Evolutionary conservation across 2,329 filamentous ascomycete genomes (phyloP).

Genomic region (Cladosporium cucumerinum): DNA sequence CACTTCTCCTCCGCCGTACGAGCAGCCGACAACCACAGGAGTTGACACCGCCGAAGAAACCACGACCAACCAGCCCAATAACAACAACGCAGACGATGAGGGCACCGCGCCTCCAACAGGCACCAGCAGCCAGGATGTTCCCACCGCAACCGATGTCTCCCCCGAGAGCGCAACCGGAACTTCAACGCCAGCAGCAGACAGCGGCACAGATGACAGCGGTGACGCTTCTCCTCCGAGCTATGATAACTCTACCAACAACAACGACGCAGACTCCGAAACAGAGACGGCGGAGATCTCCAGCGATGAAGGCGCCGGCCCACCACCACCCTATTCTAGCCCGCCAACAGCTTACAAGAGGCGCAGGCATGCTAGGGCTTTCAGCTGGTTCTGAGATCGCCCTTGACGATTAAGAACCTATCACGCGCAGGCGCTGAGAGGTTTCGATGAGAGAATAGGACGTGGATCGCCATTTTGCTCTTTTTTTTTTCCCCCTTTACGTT

Average conservation of each 20-base stretch:
- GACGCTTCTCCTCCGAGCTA: neutral
- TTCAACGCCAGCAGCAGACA: neutral
- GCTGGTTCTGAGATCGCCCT: neutral
- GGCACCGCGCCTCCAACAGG: neutral
- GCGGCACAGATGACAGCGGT: neutral
- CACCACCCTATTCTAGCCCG: neutral
- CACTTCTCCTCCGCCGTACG: neutral
- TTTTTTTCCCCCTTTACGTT: neutral
- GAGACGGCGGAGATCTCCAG: neutral
- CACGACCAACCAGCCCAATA: neutral
- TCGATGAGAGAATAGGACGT: neutral
- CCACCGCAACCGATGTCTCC: neutral
- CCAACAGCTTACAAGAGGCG: conserved; percentile 5
- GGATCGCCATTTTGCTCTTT: neutral
- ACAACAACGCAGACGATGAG: neutral
- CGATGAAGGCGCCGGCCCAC: neutral
- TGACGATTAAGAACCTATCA: neutral
- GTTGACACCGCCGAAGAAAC: neutral
- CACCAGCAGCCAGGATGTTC: neutral
- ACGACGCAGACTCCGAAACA: neutral
- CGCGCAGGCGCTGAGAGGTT: neutral
- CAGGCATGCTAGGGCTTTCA: conserved; percentile 5
- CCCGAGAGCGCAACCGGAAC: neutral
- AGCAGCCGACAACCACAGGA: neutral
- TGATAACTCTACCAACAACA: neutral